A percentile compares a stretch with the other conserved stretches of the same genome.
Evolutionary conservation across 139 green algal species (phyloP).

Genomic region (Chlorella sorokiniana): DNA sequence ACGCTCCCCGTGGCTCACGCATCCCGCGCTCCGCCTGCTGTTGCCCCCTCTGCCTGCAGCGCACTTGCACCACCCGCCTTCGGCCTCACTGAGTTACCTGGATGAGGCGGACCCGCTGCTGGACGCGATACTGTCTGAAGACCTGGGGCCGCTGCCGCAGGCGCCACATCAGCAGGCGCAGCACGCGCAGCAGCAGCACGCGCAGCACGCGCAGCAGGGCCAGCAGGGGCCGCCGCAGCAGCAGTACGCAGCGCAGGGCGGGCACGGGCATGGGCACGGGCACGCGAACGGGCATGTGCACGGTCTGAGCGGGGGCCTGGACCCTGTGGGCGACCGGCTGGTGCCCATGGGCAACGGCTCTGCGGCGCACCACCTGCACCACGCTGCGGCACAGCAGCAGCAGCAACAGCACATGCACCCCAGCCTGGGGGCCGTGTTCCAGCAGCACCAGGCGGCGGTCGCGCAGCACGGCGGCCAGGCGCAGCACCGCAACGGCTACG

Average conservation of each 20-base stretch:
- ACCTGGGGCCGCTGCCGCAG: background rate
- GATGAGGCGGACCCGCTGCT: constrained; percentile 26
- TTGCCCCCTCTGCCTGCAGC: background rate
- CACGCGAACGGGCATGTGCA: background rate
- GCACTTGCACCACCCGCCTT: constrained; percentile 31
- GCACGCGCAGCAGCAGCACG: constrained; percentile 2
- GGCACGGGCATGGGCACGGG: background rate
- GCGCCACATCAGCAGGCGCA: background rate
- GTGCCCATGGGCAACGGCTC: background rate
- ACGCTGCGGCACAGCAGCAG: background rate
- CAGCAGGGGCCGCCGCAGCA: background rate
- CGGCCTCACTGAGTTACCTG: constrained; percentile 5
- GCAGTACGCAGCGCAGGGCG: background rate
- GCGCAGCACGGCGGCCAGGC: background rate
- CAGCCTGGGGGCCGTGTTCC: background rate
- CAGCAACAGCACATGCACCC: background rate
- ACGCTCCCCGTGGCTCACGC: too few relatives aligned
- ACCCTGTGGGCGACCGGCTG: background rate
- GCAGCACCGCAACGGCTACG: constrained; percentile 10
- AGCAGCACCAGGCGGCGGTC: too few relatives aligned
- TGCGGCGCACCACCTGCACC: too few relatives aligned
- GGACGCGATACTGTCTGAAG: constrained; percentile 11
- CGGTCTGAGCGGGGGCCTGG: background rate
- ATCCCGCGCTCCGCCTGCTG: too few relatives aligned
- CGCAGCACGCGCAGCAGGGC: background rate